Percentiles rank a stretch among this genome's conserved stretches.
Evolutionary conservation across 257 asterid genomes (phyloP).

Genomic region (Solanum virginianum): DNA sequence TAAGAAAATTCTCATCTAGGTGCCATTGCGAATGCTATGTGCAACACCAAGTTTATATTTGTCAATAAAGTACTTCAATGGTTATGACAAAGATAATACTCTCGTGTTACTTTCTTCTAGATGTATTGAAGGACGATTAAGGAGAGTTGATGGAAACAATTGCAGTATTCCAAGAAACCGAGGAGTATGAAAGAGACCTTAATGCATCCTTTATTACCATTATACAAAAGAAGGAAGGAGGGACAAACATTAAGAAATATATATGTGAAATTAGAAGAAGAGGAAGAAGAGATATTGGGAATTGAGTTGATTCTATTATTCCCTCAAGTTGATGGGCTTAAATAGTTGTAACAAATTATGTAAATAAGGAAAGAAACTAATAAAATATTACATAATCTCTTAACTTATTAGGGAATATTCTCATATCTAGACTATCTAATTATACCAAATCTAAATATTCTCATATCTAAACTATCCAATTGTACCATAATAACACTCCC

Average conservation of each 20-base stretch:
- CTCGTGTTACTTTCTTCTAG: neutral
- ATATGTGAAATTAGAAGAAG: neutral
- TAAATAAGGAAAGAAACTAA: no score
- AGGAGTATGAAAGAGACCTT: neutral
- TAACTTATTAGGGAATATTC: no score
- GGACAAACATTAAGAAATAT: neutral
- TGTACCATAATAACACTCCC: no score
- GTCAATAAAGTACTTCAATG: neutral
- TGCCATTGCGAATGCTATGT: neutral
- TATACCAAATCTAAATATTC: no score
- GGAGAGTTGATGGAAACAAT: neutral
- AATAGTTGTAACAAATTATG: no score
- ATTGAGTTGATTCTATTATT: no score
- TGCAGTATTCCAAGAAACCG: neutral
- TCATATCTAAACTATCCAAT: no score
- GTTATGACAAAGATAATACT: neutral
- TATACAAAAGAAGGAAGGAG: neutral
- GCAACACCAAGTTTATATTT: neutral
- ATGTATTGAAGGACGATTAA: neutral
- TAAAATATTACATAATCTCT: no score
- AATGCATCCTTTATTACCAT: neutral
- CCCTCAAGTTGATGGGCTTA: no score
- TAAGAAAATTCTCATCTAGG: neutral
- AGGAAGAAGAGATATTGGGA: no score
- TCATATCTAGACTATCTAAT: no score